These are phyloP conservation scores for Juncus effusus DNA, from an alignment of 176 grass and related monocot genomes.

Conservation along the genomic window DNA sequence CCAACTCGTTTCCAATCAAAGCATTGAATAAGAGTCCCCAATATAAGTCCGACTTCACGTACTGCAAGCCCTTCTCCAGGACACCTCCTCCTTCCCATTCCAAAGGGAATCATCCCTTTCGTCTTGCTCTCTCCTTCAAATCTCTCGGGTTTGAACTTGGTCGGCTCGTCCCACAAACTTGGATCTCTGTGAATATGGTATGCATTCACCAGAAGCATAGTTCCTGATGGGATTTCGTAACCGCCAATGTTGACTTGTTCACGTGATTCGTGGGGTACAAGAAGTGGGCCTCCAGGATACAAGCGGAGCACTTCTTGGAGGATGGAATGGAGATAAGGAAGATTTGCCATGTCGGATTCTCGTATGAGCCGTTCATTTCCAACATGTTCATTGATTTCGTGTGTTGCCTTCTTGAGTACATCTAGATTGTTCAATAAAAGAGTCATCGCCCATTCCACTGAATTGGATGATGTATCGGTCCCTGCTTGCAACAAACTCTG, in stretches of 20 bases:
- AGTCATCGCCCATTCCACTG: constrained; percentile 13
- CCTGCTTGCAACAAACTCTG: constrained; percentile 9
- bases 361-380: background rate
- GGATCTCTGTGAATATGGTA: background rate
- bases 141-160: constrained; percentile 5
- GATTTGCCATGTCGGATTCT: too few species aligned
- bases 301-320: constrained; percentile 5
- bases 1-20: constrained; percentile 37
- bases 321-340: background rate
- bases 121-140: background rate
- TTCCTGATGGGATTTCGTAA: constrained; percentile 4
- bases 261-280: background rate
- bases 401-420: background rate
- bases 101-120: constrained; percentile 35
- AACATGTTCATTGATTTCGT: background rate
- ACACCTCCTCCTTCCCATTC: constrained; percentile 48
- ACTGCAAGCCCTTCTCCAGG: constrained; percentile 34
- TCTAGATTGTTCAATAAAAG: constrained; percentile 11
- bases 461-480: constrained; percentile 12
- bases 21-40: constrained; percentile 32
- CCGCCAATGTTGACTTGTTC: background rate
- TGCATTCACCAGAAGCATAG: background rate
- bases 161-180: background rate
- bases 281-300: background rate
- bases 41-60: background rate